A percentile compares a stretch with the other conserved stretches of the same genome.
Conservation (phyloP, 176 grass and related monocot genomes). For the Aegilops tauschii region DNA sequence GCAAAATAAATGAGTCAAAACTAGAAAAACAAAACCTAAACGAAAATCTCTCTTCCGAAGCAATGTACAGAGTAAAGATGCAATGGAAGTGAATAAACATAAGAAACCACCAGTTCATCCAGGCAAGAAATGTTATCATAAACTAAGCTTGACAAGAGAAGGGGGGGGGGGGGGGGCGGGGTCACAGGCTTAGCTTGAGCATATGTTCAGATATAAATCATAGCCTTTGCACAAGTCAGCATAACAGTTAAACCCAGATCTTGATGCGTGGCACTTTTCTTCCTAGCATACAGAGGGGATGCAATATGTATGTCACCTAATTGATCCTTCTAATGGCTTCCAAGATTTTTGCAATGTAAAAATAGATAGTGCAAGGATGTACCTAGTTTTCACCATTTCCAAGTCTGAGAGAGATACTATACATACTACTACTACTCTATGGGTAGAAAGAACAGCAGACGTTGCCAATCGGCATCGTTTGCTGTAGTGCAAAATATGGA, state of each 20-base stretch:
- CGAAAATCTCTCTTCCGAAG: neutral
- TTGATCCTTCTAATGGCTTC: neutral
- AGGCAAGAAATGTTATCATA: neutral
- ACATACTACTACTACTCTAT: neutral
- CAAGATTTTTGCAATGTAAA: neutral
- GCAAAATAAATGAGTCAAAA: conserved; percentile 8
- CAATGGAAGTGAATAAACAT: conserved; percentile 10
- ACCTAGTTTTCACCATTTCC: neutral
- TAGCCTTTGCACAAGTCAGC: neutral
- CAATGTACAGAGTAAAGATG: neutral
- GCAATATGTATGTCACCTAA: neutral
- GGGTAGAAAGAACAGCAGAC: neutral
- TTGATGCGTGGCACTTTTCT: neutral
- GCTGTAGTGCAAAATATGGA: conserved; percentile 6
- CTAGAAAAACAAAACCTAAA: conserved; percentile 11
- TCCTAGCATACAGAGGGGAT: conserved; percentile 18
- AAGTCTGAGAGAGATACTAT: neutral
- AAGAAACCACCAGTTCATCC: neutral
- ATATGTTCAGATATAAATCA: conserved; percentile 15
- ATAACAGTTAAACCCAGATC: neutral
- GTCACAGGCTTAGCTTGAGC: neutral
- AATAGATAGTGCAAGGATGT: neutral
- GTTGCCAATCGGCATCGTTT: neutral
- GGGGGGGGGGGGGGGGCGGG: too few relatives aligned
- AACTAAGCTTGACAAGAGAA: neutral